Base-by-base conservation (phyloP, 2,329 filamentous ascomycete species). In the Colletotrichum higginsianum region DNA sequence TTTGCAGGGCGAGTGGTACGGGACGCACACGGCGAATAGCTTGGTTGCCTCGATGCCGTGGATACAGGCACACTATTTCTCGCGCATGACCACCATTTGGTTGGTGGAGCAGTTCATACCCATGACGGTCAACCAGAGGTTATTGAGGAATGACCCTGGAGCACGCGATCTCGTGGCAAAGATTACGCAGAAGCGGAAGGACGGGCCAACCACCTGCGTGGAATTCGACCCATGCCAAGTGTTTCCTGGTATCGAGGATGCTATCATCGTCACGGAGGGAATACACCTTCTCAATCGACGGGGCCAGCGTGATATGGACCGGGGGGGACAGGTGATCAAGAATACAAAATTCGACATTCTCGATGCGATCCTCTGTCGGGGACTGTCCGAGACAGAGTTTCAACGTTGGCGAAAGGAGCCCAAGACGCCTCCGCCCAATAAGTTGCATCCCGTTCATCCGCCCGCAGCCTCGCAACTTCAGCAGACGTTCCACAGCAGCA, bases 171-270 rank as follows among this genome's bases (percentile, higher is more conserved):
- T 66, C 5, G 38, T 66, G 16, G 47, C 44, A 23, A 62, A 42
- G 16, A 7, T 66, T 3, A 15, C 0, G 6, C 30, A 60, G 6
- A 60, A 66, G 16, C 57, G 12, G 2, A 55, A 60, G 61, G n/a
- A 42, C 15, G 3, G n/a, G n/a, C 52, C 40, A 4, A 69, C 53
- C n/a, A 66, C 44, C 5, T 2, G 38, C 2, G 38, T 53, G n/a
- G 23, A 60, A 1, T 35, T 69, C 2, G 66, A 69, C 3, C 61
- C 61, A 0, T 23, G 23, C 4, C 53, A n/a, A 9, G 35, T 52
- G 11, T 66, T 66, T 35, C 46, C 26, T 2, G 66, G 61, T 5
- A 66, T 66, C 16, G 66, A 69, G 15, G 6, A 21, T 7, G 12
- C 23, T 7, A 26, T 42, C 13, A 23, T 53, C 15, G 15, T n/a